Base-by-base conservation (phyloP, 768 basidiomycete species). In the Cyclocybe aegerita region DNA sequence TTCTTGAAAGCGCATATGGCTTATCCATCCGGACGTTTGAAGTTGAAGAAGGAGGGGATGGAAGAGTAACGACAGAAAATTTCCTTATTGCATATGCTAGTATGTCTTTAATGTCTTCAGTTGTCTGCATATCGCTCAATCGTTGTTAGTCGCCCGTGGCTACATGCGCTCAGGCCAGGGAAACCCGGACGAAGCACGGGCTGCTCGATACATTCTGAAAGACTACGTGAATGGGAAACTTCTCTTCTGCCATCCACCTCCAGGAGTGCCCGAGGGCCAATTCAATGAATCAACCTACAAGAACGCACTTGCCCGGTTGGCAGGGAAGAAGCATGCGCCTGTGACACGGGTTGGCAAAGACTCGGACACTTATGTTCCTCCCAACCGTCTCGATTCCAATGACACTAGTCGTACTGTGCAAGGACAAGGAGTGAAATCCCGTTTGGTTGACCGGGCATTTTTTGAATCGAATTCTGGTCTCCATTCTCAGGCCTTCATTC, bases 201-300 rank as follows among this genome's bases (percentile, higher is more conserved):
- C 97, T 0, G 92, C 96, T 11, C 84, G 97, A 51, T 88, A 88
- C 63, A 76, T 99, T 49, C 78, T 99, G 43, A 99, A 99, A 67
- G 97, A 99, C 70, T 99, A 95, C 62, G 94, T 98, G 53, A 94
- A 89, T 59, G 97, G 90, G 17, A 93, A 92, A 60, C 77, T 99
- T 0, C 77, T 98, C 7, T 98, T 81, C 66, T 93, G 91, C 57
- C 89, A 96, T 56, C 83, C 92, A 11, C 90, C 96, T n/a, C 93
- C 95, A 1, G 82, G 72, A 9, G 68, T 81, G 3, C 63, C 79
- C 1, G 79, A 85, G 30, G 76, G 80, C 42, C 72, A 72, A 1
- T 98, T 95, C 75, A 98, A 98, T 69, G 64, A 76, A 44, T 73
- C 78, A 41, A 87, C 85, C 9, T 81, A 88, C 48, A 75, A 82